Conservation (phyloP, 179 eudicot genomes). For the Beta macrorhiza region DNA sequence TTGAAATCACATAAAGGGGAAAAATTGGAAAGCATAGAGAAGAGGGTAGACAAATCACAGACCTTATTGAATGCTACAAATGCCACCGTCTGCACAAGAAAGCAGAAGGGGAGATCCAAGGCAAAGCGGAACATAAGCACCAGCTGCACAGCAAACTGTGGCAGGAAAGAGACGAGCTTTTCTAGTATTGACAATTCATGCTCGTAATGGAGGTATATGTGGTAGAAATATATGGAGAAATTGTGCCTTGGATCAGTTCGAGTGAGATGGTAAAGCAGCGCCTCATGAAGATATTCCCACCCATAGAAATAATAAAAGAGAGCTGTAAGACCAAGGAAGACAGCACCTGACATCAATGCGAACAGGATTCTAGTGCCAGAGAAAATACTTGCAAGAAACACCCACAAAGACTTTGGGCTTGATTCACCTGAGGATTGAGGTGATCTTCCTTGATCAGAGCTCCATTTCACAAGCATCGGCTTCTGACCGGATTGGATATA, state of each 20-base stretch:
- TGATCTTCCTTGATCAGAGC: slow-evolving; percentile 32
- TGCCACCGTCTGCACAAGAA: slow-evolving; percentile 81
- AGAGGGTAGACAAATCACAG: slow-evolving; percentile 5
- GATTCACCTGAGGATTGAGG: slow-evolving; percentile 26
- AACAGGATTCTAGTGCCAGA: slow-evolving; percentile 60
- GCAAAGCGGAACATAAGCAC: slow-evolving; percentile 66
- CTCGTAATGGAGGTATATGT: slow-evolving; percentile 81
- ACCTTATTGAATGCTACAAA: slow-evolving; percentile 99
- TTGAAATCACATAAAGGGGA: not conserved
- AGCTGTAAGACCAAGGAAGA: slow-evolving; percentile 68
- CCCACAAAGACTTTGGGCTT: slow-evolving; percentile 31
- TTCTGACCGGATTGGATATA: slow-evolving; percentile 53
- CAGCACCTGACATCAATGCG: slow-evolving; percentile 67
- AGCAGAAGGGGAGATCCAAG: slow-evolving; percentile 83
- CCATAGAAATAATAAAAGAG: slow-evolving; percentile 72
- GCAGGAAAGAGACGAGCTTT: slow-evolving; percentile 87
- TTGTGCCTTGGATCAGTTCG: slow-evolving; percentile 97
- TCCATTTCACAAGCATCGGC: slow-evolving; percentile 65
- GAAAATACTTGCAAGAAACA: slow-evolving; percentile 44
- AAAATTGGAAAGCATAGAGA: not conserved
- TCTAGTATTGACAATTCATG: slow-evolving; percentile 61
- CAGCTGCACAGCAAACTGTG: slow-evolving; percentile 82
- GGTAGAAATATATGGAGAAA: slow-evolving; percentile 92
- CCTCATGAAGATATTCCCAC: slow-evolving; percentile 90
- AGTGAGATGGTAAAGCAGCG: slow-evolving; percentile 87